Percentiles rank a stretch among this genome's conserved stretches.
These are phyloP conservation scores for Diaporthe ampelina DNA, from an alignment of 2,329 filamentous ascomycete genomes.

Conservation along the genomic window DNA sequence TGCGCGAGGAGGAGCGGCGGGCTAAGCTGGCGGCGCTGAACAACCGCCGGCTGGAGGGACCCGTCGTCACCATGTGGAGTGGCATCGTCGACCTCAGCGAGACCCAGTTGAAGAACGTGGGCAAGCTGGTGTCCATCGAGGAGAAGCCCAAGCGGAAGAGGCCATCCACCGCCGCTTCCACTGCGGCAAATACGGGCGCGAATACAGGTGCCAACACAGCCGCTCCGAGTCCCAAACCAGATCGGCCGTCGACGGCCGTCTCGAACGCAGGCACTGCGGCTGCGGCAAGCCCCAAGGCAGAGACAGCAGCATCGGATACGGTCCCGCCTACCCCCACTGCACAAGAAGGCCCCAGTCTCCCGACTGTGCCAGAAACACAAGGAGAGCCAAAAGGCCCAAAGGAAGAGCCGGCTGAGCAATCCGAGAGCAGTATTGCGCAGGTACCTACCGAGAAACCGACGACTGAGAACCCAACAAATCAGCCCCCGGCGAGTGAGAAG, in stretches of 20 bases:
- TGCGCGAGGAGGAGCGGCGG: slow-evolving; percentile 85
- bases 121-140: slow-evolving; percentile 74
- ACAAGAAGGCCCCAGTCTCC: slow-evolving; percentile 23
- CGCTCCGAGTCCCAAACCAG: slow-evolving; percentile 48
- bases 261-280: slow-evolving; percentile 27
- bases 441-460: not conserved
- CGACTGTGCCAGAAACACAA: slow-evolving; percentile 12
- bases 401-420: slow-evolving; percentile 18
- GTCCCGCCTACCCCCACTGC: slow-evolving; percentile 38
- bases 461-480: not conserved
- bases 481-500: not conserved
- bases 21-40: slow-evolving; percentile 90
- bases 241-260: slow-evolving; percentile 39
- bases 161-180: slow-evolving; percentile 51
- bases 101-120: slow-evolving; percentile 79
- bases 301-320: slow-evolving; percentile 40
- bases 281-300: slow-evolving; percentile 39
- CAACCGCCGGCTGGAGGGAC: slow-evolving; percentile 87
- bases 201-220: slow-evolving; percentile 44
- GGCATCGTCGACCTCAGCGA: slow-evolving; percentile 88
- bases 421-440: not conserved
- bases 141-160: slow-evolving; percentile 70
- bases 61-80: slow-evolving; percentile 93
- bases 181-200: slow-evolving; percentile 45
- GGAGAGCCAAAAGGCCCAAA: slow-evolving; percentile 40